Base-by-base conservation (phyloP, 768 basidiomycete genomes). In the Amanita rubescens region DNA sequence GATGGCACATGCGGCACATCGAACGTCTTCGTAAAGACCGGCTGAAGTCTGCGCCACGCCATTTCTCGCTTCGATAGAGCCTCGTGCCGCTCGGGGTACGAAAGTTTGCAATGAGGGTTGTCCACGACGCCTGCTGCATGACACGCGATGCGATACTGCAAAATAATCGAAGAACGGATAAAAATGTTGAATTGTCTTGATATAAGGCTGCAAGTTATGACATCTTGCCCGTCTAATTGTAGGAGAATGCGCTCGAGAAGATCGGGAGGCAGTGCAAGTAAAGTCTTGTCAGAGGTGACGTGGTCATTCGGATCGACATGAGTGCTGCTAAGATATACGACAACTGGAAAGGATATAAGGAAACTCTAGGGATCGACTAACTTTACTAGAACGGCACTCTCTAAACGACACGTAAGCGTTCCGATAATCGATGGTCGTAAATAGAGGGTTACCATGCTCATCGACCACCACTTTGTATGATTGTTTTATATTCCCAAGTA, bases 111-210 rank as follows among this genome's bases (percentile, higher is more conserved):
- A 22, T 56, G 56, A 3, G 62, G 60, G 49, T 73, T 71, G 59
- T 69, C 68, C 15, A 63, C 57, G 6, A 69, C 58, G 0, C 65
- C 61, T 3, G 65, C 62, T 5, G 50, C 42, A 15, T 62, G 35
- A 8, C 68, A 57, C 3, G 65, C 65, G 24, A 66, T 62, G n/a
- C 51, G 53, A 53, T 73, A 74, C 50, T 69, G 72, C n/a, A 75
- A 60, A 7, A 56, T 19, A 1, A 62, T 49, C 2, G 70, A 72
- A 17, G 57, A 42, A 6, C 54, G 48, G 30, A 72, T 65, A 48
- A 71, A 43, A 4, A 46, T 22, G 44, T 65, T 52, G 35, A 73
- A 8, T 30, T 58, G 14, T 41, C 45, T 10, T 55, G 59, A 54
- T 58, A 66, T 53, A 6, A 58, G 54, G 11, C 57, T 57, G 57